Base-by-base conservation (phyloP, 2,329 filamentous ascomycete species). In the Venturia nashicola region DNA sequence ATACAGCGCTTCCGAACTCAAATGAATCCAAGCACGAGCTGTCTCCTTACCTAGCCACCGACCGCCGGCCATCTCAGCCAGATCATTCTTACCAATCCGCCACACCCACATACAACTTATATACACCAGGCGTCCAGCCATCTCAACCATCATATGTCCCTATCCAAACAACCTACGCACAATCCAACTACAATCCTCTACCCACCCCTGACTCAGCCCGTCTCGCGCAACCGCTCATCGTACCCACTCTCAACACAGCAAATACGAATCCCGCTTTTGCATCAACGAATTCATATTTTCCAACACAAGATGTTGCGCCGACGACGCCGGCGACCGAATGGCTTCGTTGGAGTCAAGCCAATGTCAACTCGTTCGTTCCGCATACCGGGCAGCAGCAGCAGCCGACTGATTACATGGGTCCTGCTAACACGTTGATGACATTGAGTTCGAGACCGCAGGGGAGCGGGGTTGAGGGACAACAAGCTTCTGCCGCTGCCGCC, bases 321-420 rank as follows among this genome's bases (percentile, higher is more conserved):
- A 46, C 36, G 16, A 44, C 54, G 16, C 62, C 62, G 14, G 55
- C 62, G 18, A 61, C 34, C 3, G 62, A 64, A 5, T 64, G 62
- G 62, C 46, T 64, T 14, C 55, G 62, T 2, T 64, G 62, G 62
- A 43, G 51, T 34, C 54, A 61, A 32, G 54, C 62, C 20, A 60
- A 60, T 48, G 18, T 64, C 23, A 48, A 59, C 34, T n/a, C 23
- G 1, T 61, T 51, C 43, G 18, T n/a, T 39, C 39, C 42, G 40
- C 46, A 51, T 51, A n/a, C 23, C 5, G 46, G 43, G 39, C 51
- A 57, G 51, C 61, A 55, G 51, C 48, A 46, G 27, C 46, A 51
- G 46, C 46, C 7, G 23, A 27, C 23, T 20, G 48, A 57, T n/a
- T 63, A 59, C 14, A 63, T 63, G 51, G 39, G 20, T n/a, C 20